These are phyloP conservation scores for Pichia sp. DNA, from an alignment of 1,139 yeast genomes.

Conservation along the genomic window DNA sequence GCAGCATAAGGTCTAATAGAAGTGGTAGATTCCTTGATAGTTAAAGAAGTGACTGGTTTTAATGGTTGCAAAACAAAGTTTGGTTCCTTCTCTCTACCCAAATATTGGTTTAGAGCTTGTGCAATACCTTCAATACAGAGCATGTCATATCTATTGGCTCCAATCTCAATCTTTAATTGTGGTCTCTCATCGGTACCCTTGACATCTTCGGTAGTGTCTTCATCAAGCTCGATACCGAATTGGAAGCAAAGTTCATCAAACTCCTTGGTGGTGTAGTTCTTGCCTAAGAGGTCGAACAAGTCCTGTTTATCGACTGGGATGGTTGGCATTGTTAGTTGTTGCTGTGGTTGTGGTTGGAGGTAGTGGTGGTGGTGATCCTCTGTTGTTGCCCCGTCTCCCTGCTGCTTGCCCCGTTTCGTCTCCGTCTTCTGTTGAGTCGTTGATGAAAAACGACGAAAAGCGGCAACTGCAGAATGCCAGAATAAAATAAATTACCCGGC, in stretches of 20 bases:
- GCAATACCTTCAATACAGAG: constrained; percentile 98
- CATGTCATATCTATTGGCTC: constrained; percentile 98
- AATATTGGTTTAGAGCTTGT: constrained; percentile 85
- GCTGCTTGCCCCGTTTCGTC: no score
- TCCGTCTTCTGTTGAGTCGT: no score
- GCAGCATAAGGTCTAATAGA: constrained; percentile 88
- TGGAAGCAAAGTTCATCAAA: constrained; percentile 97
- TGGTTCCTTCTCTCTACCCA: constrained; percentile 65
- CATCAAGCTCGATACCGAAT: constrained; percentile 96
- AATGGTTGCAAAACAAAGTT: constrained; percentile 54
- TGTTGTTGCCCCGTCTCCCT: no score
- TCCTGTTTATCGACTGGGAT: constrained; percentile 92
- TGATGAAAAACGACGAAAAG: no score
- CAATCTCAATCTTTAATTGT: constrained; percentile 91
- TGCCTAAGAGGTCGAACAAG: constrained; percentile 75
- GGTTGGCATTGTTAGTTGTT: constrained; percentile 68
- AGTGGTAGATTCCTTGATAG: constrained; percentile 67
- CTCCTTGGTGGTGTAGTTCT: constrained; percentile 77
- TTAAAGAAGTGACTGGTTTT: constrained; percentile 56
- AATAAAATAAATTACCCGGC: no score
- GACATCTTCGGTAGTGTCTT: constrained; percentile 83
- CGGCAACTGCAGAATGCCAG: no score
- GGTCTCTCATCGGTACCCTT: constrained; percentile 81
- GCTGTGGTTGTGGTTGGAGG: background rate
- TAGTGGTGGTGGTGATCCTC: no score